Evolutionary conservation across 2,329 filamentous ascomycete species (phyloP).

Genomic region (Arthrobotrys sinensis): DNA sequence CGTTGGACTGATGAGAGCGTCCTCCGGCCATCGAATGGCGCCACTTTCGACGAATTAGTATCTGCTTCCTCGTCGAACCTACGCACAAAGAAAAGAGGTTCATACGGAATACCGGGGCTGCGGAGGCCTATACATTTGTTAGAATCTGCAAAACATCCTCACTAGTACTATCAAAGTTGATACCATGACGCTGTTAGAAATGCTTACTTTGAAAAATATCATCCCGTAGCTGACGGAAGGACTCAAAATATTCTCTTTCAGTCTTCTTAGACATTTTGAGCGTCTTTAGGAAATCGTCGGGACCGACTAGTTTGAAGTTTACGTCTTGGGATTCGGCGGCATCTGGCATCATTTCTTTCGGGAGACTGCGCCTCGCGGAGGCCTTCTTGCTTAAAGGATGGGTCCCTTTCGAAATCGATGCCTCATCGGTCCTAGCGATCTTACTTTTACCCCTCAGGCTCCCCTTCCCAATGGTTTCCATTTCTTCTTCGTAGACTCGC

Average conservation of each 20-base stretch:
- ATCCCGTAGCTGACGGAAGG: slow-evolving; percentile 40
- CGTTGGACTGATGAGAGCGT: neutral
- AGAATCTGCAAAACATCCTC: neutral
- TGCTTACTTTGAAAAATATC: slow-evolving; percentile 46
- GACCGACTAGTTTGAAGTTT: slow-evolving; percentile 45
- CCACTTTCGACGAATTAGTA: slow-evolving; percentile 2
- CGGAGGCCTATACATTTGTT: slow-evolving; percentile 28
- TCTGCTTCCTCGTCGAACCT: slow-evolving; percentile 1
- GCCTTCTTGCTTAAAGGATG: slow-evolving; percentile 43
- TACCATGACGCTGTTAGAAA: neutral
- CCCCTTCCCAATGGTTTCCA: slow-evolving; percentile 17
- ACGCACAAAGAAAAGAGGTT: slow-evolving; percentile 44
- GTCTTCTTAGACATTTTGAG: slow-evolving; percentile 33
- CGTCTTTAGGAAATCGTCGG: slow-evolving; percentile 46
- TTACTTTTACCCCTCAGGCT: slow-evolving; percentile 50
- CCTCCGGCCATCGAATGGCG: slow-evolving; percentile 15
- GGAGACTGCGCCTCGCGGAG: neutral
- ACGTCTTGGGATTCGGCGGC: neutral
- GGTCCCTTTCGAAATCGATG: slow-evolving; percentile 50
- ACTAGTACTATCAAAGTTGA: neutral
- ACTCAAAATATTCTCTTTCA: slow-evolving; percentile 4
- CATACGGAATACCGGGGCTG: slow-evolving; percentile 6
- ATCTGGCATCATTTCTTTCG: neutral
- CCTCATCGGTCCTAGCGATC: slow-evolving; percentile 36
- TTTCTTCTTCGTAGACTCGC: slow-evolving; percentile 19